Evolutionary conservation across 2,329 filamentous ascomycete species (phyloP).

Genomic region (Chrysoporthe deuterocubensis): DNA sequence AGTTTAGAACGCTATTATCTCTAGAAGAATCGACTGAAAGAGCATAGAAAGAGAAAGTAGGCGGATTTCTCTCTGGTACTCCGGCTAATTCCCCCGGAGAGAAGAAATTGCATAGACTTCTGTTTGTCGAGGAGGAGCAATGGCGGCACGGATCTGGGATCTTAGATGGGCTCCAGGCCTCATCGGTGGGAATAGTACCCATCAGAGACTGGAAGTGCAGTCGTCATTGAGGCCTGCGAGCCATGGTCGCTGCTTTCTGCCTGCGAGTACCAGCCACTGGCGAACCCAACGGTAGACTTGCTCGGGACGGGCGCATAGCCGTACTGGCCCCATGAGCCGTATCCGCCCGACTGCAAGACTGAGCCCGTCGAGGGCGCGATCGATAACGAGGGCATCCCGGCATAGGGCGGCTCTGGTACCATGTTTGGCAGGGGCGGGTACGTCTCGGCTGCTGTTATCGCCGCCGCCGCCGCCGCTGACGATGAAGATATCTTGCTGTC

Average conservation of each 20-base stretch:
- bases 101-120: too few relatives aligned
- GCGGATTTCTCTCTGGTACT: too few relatives aligned
- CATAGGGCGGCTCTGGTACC: slow-evolving; percentile 14
- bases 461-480: slow-evolving; percentile 39
- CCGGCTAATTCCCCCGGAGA: too few relatives aligned
- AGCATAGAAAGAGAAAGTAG: too few relatives aligned
- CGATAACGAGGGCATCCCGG: slow-evolving; percentile 12
- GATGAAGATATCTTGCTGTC: slow-evolving; percentile 51
- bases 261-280: slow-evolving; percentile 24
- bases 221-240: background rate
- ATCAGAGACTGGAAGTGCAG: slow-evolving; percentile 13
- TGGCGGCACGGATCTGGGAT: too few relatives aligned
- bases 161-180: too few relatives aligned
- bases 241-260: slow-evolving; percentile 5
- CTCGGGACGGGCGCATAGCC: slow-evolving; percentile 13
- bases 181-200: slow-evolving; percentile 18
- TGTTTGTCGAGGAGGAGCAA: too few relatives aligned
- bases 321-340: slow-evolving; percentile 18
- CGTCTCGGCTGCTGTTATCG: slow-evolving; percentile 45
- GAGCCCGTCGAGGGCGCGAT: slow-evolving; percentile 18
- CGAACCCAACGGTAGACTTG: slow-evolving; percentile 19
- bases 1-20: too few relatives aligned
- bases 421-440: slow-evolving; percentile 42
- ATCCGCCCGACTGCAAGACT: slow-evolving; percentile 15
- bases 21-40: too few relatives aligned